Evolutionary conservation across 192 early-diverging fungal species (phyloP).

Genomic region (Gigaspora rosea): DNA sequence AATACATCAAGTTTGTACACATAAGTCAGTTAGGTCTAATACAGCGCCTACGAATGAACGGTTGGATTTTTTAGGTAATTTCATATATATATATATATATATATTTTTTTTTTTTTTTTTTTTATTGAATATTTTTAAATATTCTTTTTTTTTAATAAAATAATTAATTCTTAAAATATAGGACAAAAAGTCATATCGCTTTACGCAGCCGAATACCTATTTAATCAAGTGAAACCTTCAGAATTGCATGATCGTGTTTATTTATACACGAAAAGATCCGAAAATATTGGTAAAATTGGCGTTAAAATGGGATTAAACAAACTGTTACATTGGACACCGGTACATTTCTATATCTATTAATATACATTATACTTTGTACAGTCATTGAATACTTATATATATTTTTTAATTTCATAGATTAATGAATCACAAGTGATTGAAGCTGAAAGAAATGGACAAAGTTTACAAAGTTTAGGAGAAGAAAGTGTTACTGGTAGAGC

Average conservation of each 20-base stretch:
- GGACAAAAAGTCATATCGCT: constrained; percentile 15
- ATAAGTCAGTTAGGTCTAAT: not conserved
- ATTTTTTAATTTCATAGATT: not conserved
- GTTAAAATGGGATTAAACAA: constrained; percentile 24
- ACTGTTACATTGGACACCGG: constrained; percentile 9
- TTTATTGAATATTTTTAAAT: not conserved
- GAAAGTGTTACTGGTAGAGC: constrained; percentile 1
- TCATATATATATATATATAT: not conserved
- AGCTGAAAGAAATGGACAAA: not conserved
- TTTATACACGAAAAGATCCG: not conserved
- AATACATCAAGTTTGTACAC: constrained; percentile 28
- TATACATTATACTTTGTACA: too few relatives aligned
- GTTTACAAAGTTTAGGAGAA: not conserved
- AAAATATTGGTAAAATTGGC: constrained; percentile 17
- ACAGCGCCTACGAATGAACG: constrained; percentile 22
- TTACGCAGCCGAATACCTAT: constrained; percentile 14
- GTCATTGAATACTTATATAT: not conserved
- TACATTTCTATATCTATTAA: not conserved
- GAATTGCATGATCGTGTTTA: not conserved
- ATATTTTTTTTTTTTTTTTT: too few relatives aligned
- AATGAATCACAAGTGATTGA: not conserved
- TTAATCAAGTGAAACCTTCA: not conserved
- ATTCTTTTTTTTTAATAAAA: too few relatives aligned
- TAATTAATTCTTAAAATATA: not conserved
- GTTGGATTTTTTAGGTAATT: constrained; percentile 7